Evolutionary conservation across 2,329 filamentous ascomycete species (phyloP).

Genomic region (Diplocarpon mali): DNA sequence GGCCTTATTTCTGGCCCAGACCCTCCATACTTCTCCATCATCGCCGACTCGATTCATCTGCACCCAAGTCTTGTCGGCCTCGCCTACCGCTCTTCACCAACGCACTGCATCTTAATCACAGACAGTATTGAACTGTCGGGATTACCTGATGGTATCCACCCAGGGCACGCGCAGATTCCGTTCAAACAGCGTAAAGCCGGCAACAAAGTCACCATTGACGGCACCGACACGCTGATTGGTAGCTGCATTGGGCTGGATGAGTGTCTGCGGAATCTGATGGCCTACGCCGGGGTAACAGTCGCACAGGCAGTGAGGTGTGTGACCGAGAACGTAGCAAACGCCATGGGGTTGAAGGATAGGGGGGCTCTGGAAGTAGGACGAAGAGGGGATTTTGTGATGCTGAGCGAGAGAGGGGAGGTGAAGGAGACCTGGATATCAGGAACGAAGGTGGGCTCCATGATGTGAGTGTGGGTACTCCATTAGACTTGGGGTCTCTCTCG

Average conservation of each 20-base stretch:
- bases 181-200: slow-evolving; percentile 37
- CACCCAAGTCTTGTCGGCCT: slow-evolving; percentile 38
- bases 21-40: slow-evolving; percentile 38
- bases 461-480: too few relatives aligned
- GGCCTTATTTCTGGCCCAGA: slow-evolving; percentile 25
- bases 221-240: slow-evolving; percentile 42
- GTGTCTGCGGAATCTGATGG: slow-evolving; percentile 33
- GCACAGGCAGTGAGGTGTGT: slow-evolving; percentile 22
- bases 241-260: slow-evolving; percentile 40
- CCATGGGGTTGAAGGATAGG: slow-evolving; percentile 18
- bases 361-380: slow-evolving; percentile 18
- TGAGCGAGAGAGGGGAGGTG: slow-evolving; percentile 16
- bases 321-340: slow-evolving; percentile 23
- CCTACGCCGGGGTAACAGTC: slow-evolving; percentile 18
- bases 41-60: slow-evolving; percentile 42
- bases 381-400: slow-evolving; percentile 23
- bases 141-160: slow-evolving; percentile 38
- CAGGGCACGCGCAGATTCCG: slow-evolving; percentile 40
- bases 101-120: slow-evolving; percentile 39
- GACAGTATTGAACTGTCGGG: slow-evolving; percentile 44
- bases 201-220: slow-evolving; percentile 37
- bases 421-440: slow-evolving; percentile 23
- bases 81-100: slow-evolving; percentile 35
- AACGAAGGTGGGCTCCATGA: slow-evolving; percentile 5
- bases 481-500: too few relatives aligned